A percentile compares a stretch with the other conserved stretches of the same genome.
Evolutionary conservation across 768 basidiomycete genomes (phyloP).

Genomic region (Panaeolus papilionaceus): DNA sequence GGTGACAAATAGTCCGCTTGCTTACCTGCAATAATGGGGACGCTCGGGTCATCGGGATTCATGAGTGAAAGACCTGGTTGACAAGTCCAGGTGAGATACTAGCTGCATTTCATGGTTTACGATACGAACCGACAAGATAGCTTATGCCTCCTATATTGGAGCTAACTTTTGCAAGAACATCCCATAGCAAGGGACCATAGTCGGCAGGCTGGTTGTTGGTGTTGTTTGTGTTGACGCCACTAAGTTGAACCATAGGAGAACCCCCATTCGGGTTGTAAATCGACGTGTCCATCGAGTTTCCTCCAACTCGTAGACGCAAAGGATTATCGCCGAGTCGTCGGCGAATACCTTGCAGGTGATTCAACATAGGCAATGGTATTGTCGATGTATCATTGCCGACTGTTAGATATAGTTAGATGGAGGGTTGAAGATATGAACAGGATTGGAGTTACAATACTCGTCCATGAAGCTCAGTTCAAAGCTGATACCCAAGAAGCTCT

Average conservation of each 20-base stretch:
- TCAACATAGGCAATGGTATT: constrained; percentile 60
- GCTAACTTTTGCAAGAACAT: constrained; percentile 48
- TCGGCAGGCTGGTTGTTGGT: constrained; percentile 52
- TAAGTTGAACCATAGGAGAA: constrained; percentile 48
- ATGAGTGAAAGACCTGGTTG: constrained; percentile 48
- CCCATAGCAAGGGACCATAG: constrained; percentile 54
- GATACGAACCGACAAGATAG: constrained; percentile 39
- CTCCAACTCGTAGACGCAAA: constrained; percentile 56
- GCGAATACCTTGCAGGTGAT: constrained; percentile 62
- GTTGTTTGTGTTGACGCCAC: constrained; percentile 37
- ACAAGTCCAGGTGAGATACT: not conserved
- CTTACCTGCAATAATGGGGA: constrained; percentile 36
- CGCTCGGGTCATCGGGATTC: constrained; percentile 43
- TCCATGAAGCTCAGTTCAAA: constrained; percentile 69
- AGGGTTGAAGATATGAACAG: not conserved
- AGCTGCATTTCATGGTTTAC: not conserved
- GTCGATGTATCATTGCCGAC: constrained; percentile 58
- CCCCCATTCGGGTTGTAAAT: constrained; percentile 47
- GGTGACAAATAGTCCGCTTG: not conserved
- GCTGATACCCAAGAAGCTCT: constrained; percentile 69
- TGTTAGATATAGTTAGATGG: constrained; percentile 26
- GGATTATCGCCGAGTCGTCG: constrained; percentile 49
- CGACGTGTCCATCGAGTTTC: constrained; percentile 53
- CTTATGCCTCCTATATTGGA: constrained; percentile 34
- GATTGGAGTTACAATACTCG: constrained; percentile 51